These are phyloP conservation scores for Quercus suber DNA, from an alignment of 306 rosid genomes.

Conservation along the genomic window DNA sequence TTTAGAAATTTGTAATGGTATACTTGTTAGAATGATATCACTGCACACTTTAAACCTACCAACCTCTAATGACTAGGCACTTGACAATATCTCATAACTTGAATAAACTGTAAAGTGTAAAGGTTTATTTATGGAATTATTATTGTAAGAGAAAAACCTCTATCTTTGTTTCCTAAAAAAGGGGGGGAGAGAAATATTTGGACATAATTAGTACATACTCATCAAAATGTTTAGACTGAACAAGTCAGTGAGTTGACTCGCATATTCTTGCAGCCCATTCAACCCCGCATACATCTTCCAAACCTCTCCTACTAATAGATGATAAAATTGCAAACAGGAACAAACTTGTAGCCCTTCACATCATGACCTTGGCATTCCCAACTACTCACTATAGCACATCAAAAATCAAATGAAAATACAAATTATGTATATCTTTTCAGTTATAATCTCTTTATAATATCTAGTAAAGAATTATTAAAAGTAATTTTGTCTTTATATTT, in stretches of 20 bases:
- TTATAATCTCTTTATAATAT: background rate
- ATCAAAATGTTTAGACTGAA: no score
- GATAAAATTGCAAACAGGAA: background rate
- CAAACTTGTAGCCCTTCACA: background rate
- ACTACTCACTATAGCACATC: background rate
- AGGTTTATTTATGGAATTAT: no score
- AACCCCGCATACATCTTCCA: background rate
- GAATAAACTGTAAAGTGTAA: no score
- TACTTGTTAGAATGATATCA: no score
- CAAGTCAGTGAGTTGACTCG: background rate
- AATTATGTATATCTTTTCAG: background rate
- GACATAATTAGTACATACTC: no score
- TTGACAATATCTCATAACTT: no score
- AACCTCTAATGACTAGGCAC: no score
- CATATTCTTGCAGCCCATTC: background rate
- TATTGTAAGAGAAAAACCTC: no score
- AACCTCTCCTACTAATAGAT: background rate
- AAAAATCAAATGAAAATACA: background rate
- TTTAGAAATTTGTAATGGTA: background rate
- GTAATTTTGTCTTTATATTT: background rate
- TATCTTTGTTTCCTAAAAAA: no score
- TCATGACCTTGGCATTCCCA: background rate
- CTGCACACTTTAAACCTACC: no score
- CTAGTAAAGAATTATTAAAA: background rate
- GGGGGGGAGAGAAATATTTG: no score